A percentile compares a stretch with the other conserved stretches of the same genome.
Conservation (phyloP, 208 protist genomes). For the Acanthamoeba royreba region DNA sequence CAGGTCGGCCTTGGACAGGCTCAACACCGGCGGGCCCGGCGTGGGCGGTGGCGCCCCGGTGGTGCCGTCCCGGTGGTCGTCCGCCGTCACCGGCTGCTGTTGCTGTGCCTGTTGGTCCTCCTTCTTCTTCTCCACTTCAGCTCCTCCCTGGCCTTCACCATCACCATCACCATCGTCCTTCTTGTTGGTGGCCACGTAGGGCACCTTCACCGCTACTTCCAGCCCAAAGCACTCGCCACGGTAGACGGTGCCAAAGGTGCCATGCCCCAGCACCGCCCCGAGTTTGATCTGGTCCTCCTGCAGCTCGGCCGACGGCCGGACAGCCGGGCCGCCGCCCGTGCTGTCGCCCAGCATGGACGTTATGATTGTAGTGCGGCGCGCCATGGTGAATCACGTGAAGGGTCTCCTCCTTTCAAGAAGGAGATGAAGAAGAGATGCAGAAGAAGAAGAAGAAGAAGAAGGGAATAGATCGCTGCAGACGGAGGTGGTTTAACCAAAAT, state of each 20-base stretch:
- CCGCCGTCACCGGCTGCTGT: no score
- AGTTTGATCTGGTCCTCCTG: neutral
- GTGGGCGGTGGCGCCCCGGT: neutral
- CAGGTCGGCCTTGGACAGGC: neutral
- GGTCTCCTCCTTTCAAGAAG: neutral
- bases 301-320: neutral
- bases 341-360: neutral
- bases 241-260: conserved; percentile 29
- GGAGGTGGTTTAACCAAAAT: no score
- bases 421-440: neutral
- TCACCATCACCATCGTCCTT: neutral
- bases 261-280: neutral
- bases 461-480: no score
- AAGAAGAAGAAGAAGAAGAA: neutral
- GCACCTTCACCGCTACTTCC: conserved; percentile 10
- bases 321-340: neutral
- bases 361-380: neutral
- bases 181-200: neutral
- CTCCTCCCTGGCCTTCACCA: neutral
- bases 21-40: neutral
- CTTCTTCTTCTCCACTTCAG: neutral
- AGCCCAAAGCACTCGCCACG: conserved; percentile 12
- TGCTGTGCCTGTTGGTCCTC: no score
- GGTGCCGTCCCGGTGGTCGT: neutral
- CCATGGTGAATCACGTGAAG: neutral